Evolutionary conservation across 2,329 filamentous ascomycete species (phyloP).

Genomic region (Xylariales sp.): DNA sequence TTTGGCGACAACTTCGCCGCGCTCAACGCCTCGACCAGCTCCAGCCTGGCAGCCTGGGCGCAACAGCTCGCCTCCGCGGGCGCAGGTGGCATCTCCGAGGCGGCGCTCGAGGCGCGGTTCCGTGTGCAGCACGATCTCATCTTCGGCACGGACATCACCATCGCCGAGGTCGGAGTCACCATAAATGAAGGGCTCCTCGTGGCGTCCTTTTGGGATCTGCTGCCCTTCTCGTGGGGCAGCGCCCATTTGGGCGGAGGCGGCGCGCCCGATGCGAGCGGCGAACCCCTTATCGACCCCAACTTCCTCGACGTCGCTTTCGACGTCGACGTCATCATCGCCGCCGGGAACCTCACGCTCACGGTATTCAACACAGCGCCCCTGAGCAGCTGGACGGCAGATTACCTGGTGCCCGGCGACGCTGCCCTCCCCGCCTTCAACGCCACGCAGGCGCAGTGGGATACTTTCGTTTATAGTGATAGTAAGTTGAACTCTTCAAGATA

Average conservation of each 20-base stretch:
- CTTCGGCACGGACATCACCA: constrained; percentile 32
- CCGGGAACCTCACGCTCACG: constrained; percentile 15
- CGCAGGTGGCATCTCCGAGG: constrained; percentile 15
- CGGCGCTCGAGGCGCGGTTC: constrained; percentile 1
- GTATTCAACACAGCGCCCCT: constrained; percentile 18
- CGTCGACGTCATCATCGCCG: constrained; percentile 13
- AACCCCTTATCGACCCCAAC: constrained; percentile 25
- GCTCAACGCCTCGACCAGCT: constrained; percentile 9
- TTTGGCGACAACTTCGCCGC: constrained; percentile 20
- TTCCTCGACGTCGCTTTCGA: constrained; percentile 24
- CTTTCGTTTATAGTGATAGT: too few relatives aligned
- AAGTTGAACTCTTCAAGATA: too few relatives aligned
- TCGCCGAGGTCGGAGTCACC: constrained; percentile 37
- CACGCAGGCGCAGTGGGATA: too few relatives aligned
- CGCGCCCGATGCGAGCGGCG: constrained; percentile 10
- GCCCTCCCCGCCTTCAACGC: too few relatives aligned
- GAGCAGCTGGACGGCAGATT: constrained; percentile 9
- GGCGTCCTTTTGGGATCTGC: constrained; percentile 26
- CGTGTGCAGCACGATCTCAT: constrained; percentile 36
- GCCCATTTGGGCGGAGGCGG: constrained; percentile 21
- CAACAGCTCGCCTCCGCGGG: constrained; percentile 8
- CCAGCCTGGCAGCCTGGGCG: constrained; percentile 18
- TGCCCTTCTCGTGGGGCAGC: constrained; percentile 28
- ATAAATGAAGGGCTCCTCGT: constrained; percentile 21
- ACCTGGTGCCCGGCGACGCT: constrained; percentile 8